phyloP scores from a whole-genome alignment of 192 early-diverging fungal species.

The Gamsiella multidivaricata region DNA sequence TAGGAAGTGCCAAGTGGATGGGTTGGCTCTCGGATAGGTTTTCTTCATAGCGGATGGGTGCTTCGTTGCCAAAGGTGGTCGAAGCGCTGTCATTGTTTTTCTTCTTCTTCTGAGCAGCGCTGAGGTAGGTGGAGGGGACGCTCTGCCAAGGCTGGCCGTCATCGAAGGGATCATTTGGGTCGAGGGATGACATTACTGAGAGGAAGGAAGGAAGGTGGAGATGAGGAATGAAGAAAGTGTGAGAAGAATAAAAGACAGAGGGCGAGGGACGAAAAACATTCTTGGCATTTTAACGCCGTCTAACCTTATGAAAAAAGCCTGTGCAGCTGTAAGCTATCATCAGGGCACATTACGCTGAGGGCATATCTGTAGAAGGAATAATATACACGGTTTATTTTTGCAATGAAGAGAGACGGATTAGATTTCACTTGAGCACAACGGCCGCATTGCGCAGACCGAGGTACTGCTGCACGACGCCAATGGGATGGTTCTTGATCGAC shows the following conservation, averaged over 20 bases:
- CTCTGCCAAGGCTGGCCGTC: constrained; percentile 32
- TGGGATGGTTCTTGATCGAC: constrained; percentile 74
- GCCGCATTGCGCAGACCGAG: constrained; percentile 82
- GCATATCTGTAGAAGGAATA: neutral
- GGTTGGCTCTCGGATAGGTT: neutral
- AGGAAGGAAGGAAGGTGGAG: neutral
- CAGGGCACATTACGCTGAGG: no score
- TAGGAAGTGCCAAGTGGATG: neutral
- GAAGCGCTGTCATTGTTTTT: neutral
- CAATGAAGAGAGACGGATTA: neutral
- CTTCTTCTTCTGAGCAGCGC: neutral
- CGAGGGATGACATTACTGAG: constrained; percentile 15
- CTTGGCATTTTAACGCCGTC: constrained; percentile 1
- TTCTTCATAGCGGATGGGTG: neutral
- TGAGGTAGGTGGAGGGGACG: constrained; percentile 13
- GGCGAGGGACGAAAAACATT: neutral
- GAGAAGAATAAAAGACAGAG: neutral
- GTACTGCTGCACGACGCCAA: constrained; percentile 84
- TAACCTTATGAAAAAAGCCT: no score
- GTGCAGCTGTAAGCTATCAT: no score
- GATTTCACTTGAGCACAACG: constrained; percentile 70
- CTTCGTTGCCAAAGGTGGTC: neutral
- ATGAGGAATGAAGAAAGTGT: neutral
- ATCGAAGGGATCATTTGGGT: constrained; percentile 37
- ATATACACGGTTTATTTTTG: neutral